phyloP scores from a whole-genome alignment of 768 basidiomycete species.

The Agaricus blazei region DNA sequence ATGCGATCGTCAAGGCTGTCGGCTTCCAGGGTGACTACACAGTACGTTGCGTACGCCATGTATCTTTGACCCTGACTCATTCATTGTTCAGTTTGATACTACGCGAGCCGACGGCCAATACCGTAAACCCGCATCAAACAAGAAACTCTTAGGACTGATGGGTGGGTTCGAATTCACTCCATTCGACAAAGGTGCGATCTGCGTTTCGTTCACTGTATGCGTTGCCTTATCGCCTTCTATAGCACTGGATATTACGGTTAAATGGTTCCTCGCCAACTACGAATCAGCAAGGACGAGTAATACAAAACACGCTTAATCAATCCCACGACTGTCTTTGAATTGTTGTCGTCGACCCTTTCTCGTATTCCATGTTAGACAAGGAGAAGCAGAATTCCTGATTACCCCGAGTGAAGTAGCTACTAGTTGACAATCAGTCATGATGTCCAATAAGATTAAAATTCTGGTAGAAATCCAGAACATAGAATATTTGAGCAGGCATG shows the following conservation, averaged over 20 bases:
- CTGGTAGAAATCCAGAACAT: no score
- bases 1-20: constrained; percentile 84
- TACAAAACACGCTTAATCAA: not conserved
- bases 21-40: constrained; percentile 73
- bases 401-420: no score
- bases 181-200: constrained; percentile 66
- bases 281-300: constrained; percentile 58
- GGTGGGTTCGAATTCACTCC: constrained; percentile 89
- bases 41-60: constrained; percentile 33
- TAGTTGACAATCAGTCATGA: no score
- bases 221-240: constrained; percentile 8
- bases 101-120: constrained; percentile 87
- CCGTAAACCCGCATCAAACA: constrained; percentile 94
- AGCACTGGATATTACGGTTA: constrained; percentile 75
- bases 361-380: no score
- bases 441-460: no score
- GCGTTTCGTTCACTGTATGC: not conserved
- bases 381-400: no score
- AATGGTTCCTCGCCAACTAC: constrained; percentile 87
- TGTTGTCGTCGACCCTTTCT: not conserved
- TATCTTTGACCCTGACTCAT: not conserved
- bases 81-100: constrained; percentile 65
- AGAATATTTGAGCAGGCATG: no score
- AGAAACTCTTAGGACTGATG: constrained; percentile 72
- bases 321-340: not conserved